Evolutionary conservation across 352 stramenopile species (phyloP).

Genomic region (Elongisporangium senticosum): DNA sequence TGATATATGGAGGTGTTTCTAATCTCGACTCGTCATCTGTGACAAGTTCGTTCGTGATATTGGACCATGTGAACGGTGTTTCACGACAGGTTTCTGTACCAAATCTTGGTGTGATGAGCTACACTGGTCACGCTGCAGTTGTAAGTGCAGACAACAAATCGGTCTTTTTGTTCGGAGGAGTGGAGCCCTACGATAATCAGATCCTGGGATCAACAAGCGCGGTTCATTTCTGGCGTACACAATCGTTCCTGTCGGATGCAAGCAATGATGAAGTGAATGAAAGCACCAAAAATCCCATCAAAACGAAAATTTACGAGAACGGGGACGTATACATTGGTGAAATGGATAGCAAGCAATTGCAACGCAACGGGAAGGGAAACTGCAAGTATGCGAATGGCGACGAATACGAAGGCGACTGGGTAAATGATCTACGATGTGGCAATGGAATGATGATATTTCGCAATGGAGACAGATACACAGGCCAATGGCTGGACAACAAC

Average conservation of each 20-base stretch:
- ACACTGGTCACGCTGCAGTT: slow-evolving; percentile 37
- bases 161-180: slow-evolving; percentile 58
- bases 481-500: slow-evolving; percentile 40
- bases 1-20: slow-evolving; percentile 58
- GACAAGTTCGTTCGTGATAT: slow-evolving; percentile 27
- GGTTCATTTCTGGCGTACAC: slow-evolving; percentile 59
- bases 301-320: slow-evolving; percentile 43
- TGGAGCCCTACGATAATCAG: slow-evolving; percentile 15
- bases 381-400: slow-evolving; percentile 52
- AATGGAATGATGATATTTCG: slow-evolving; percentile 48
- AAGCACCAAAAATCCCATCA: slow-evolving; percentile 26
- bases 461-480: slow-evolving; percentile 43
- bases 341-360: slow-evolving; percentile 28
- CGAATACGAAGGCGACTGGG: slow-evolving; percentile 70
- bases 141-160: slow-evolving; percentile 30
- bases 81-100: slow-evolving; percentile 24
- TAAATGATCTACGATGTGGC: slow-evolving; percentile 34
- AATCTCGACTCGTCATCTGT: slow-evolving; percentile 15
- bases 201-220: slow-evolving; percentile 34
- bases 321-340: slow-evolving; percentile 71
- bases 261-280: slow-evolving; percentile 19
- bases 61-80: slow-evolving; percentile 24
- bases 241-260: slow-evolving; percentile 20
- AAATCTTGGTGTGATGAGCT: slow-evolving; percentile 31
- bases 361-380: slow-evolving; percentile 53